These are phyloP conservation scores for Saksenaea oblongispora DNA, from an alignment of 371 early-diverging fungal species.

Conservation along the genomic window DNA sequence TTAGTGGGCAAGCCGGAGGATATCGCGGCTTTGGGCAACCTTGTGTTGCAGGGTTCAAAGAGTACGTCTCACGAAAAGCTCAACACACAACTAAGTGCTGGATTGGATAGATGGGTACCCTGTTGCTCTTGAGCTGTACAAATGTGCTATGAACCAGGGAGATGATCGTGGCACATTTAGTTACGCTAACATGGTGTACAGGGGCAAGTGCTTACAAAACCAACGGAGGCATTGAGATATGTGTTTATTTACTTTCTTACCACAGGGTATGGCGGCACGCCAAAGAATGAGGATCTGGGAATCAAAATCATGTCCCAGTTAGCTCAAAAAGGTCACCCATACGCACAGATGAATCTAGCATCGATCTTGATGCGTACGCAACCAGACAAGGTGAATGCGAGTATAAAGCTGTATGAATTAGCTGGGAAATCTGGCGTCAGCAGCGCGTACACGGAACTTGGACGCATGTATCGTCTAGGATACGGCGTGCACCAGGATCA, in stretches of 20 bases:
- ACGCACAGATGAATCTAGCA: constrained; percentile 53
- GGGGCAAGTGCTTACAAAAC: constrained; percentile 11
- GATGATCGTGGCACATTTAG: constrained; percentile 51
- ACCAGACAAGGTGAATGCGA: constrained; percentile 26
- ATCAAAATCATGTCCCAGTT: constrained; percentile 36
- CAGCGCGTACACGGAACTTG: constrained; percentile 43
- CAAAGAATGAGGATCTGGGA: constrained; percentile 36
- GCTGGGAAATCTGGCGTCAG: constrained; percentile 38
- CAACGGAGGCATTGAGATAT: background rate
- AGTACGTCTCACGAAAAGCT: background rate
- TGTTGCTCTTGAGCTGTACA: constrained; percentile 38
- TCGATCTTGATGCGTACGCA: constrained; percentile 46
- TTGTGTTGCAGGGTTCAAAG: background rate
- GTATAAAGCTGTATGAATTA: constrained; percentile 46
- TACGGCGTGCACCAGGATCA: constrained; percentile 52
- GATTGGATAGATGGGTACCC: constrained; percentile 29
- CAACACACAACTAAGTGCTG: background rate
- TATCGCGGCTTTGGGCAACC: background rate
- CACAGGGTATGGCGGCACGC: constrained; percentile 34
- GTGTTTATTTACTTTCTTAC: background rate
- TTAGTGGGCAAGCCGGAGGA: background rate
- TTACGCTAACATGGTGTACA: constrained; percentile 49
- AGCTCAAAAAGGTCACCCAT: constrained; percentile 50
- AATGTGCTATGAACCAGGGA: constrained; percentile 41
- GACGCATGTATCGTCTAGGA: constrained; percentile 50